Percentiles rank a stretch among this genome's conserved stretches.
These are phyloP conservation scores for Malassezia cuniculi DNA, from an alignment of 1,284 basidiomycete genomes.

Conservation along the genomic window DNA sequence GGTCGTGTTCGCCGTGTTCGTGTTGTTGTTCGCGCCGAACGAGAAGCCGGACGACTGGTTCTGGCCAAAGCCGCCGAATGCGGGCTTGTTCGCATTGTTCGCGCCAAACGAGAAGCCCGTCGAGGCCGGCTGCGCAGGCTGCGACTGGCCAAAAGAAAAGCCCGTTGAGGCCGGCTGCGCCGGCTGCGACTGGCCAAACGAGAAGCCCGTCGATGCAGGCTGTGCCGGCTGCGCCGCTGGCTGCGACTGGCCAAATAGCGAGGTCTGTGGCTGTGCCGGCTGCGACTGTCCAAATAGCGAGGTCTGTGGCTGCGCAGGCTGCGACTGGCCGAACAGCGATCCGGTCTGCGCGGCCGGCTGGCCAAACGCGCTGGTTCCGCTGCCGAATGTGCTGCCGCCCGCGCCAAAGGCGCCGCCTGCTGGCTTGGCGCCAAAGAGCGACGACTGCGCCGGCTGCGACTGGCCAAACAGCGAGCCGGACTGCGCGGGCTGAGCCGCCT, in stretches of 20 bases:
- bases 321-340: not conserved
- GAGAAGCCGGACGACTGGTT: slow-evolving; percentile 32
- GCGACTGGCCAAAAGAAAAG: slow-evolving; percentile 35
- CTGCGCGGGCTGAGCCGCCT: slow-evolving; percentile 20
- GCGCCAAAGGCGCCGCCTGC: slow-evolving; percentile 24
- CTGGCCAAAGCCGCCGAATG: slow-evolving; percentile 14
- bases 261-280: slow-evolving; percentile 2
- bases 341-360: not conserved
- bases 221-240: slow-evolving; percentile 15
- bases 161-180: slow-evolving; percentile 24
- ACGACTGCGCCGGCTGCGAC: slow-evolving; percentile 23
- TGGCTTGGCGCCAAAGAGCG: slow-evolving; percentile 44
- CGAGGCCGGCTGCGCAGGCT: slow-evolving; percentile 22
- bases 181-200: slow-evolving; percentile 35
- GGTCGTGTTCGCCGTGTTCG: slow-evolving; percentile 4
- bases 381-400: too few species aligned
- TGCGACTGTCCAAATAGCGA: slow-evolving; percentile 40
- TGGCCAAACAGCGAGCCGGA: slow-evolving; percentile 28
- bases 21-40: slow-evolving; percentile 16
- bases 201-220: too few species aligned
- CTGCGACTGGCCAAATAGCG: slow-evolving; percentile 2
- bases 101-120: slow-evolving; percentile 29
- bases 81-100: slow-evolving; percentile 6
- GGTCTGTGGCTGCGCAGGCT: slow-evolving; percentile 30
- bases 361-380: slow-evolving; percentile 12